These are phyloP conservation scores for Haberlea rhodopensis DNA, from an alignment of 257 asterid species.

Conservation along the genomic window DNA sequence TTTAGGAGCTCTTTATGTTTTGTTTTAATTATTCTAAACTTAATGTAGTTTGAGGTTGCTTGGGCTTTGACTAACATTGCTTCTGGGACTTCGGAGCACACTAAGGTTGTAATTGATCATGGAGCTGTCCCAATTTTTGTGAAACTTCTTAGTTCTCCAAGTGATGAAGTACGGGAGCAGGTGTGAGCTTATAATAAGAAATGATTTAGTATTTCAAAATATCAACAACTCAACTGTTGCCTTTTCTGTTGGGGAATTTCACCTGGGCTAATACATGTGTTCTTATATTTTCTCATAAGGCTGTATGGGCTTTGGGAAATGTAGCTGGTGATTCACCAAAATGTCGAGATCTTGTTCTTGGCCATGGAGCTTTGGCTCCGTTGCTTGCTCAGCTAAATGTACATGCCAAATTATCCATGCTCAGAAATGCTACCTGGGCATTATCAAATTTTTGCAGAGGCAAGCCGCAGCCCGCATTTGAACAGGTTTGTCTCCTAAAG, in stretches of 20 bases:
- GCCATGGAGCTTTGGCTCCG: slow-evolving; percentile 19
- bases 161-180: slow-evolving; percentile 28
- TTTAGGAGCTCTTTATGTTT: background rate
- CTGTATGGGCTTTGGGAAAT: slow-evolving; percentile 17
- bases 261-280: background rate
- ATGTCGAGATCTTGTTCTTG: slow-evolving; percentile 14
- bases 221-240: background rate
- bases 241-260: background rate
- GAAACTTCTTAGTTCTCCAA: slow-evolving; percentile 29
- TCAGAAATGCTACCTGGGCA: slow-evolving; percentile 20
- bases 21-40: no score
- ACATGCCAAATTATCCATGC: slow-evolving; percentile 14
- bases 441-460: slow-evolving; percentile 20
- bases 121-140: slow-evolving; percentile 32
- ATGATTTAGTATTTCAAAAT: background rate
- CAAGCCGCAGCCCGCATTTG: slow-evolving; percentile 16
- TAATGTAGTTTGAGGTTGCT: slow-evolving; percentile 26
- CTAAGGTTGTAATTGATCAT: slow-evolving; percentile 24
- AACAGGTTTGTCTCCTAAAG: slow-evolving; percentile 13
- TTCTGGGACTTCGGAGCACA: slow-evolving; percentile 26
- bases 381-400: slow-evolving; percentile 12
- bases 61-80: slow-evolving; percentile 31
- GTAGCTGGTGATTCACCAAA: slow-evolving; percentile 15
- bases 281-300: background rate
- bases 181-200: background rate